Base-by-base conservation (phyloP, 345 rosid species). In the Cochlearia excelsa region DNA sequence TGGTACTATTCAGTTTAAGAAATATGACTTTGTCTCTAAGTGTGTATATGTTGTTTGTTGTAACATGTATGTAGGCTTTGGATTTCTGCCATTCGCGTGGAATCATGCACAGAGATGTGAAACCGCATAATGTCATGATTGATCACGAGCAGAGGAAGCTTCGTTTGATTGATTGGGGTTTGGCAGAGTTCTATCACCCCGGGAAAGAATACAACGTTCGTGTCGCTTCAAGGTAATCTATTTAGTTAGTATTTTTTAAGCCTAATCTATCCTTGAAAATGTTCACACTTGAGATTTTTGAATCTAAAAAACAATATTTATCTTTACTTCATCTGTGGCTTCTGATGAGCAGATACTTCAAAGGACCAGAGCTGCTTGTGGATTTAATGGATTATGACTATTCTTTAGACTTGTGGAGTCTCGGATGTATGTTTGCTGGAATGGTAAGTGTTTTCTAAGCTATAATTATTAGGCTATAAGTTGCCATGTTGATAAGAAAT, bases 391-490 rank as follows among this genome's bases (percentile, higher is more conserved):
- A 92, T 63, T 92, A 92, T 74, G 98, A 92, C 78, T 92, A 92
- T 73, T 93, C 99, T 45, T 75, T 93, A 70, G 99, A 93, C 72
- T 72, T 93, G 65, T 93, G 99, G 99, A 93, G 99, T 77, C 95
- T 93, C 53, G 98, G 98, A 59, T 92, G 98, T 71, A 92, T 93
- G 95, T 82, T 92, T 79, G 98, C 98, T 65, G 97, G 98, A 71
- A 92, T 92, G 98, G 98, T 86, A 39, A 81, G 82, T 23, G 3
- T 59, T 44, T 40, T 9, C 23, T 46, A 53, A 52, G n/a, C 44
- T 29, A 26, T 50, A 42, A 41, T 42, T 66, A 55, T 46, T 51
- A 63, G 5, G 3, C 56, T 47, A 23, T 46, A 52, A 63, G 0
- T 27, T 3, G 46, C 39, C 40, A 43, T 48, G 34, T n/a, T 40